Evolutionary conservation across 768 basidiomycete genomes (phyloP), one percentile per base, ranked within the genome.

Genomic region (Suillus subluteus): DNA sequence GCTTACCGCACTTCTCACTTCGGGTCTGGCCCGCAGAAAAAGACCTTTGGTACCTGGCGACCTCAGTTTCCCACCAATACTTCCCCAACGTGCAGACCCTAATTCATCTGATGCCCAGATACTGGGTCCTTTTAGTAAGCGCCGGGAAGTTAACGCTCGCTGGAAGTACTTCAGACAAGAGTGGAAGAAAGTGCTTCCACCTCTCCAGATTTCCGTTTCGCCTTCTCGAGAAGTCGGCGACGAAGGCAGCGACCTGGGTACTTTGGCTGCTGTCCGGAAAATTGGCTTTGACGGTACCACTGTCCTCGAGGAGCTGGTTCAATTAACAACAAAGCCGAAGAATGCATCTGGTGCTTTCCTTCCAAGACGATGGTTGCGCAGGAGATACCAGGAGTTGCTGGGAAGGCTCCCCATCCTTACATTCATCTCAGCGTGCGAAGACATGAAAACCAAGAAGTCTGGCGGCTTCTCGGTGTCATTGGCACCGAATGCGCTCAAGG

Each of bases 71-170:
- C 92, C 92, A 1, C 85, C 87, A 2, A 82, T 73, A 6, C 77
- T 93, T 30, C 88, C 90, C 2, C 69, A 74, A n/a, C 85, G 86
- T 26, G 87, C 87, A 38, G 77, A 88, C 67, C 84, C 86, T 23
- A 68, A 74, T 3, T 89, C 90, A 11, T 80, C 85, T 65, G 89
- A 91, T 63, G 87, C 88, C 2, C 74, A 74, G 37, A 70, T 90
- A 4, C 78, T 91, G 41, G 92, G 91, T 3, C 85, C 82, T 12
- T 79, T 93, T 52, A 91, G 90, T 80, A 91, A 86, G 73, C 86
- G 92, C 43, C 85, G 92, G 54, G 86, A 92, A 74, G 82, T 87
- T 59, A 95, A 95, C 76, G 82, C 88, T 56, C 87, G 87, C 26
- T 86, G 89, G 87, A 85, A 87, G 26, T 91, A 82, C 72, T 92